Evolutionary conservation across 306 rosid species (phyloP), one percentile per base, ranked within the genome.

Genomic region (Cajanus cajan): DNA sequence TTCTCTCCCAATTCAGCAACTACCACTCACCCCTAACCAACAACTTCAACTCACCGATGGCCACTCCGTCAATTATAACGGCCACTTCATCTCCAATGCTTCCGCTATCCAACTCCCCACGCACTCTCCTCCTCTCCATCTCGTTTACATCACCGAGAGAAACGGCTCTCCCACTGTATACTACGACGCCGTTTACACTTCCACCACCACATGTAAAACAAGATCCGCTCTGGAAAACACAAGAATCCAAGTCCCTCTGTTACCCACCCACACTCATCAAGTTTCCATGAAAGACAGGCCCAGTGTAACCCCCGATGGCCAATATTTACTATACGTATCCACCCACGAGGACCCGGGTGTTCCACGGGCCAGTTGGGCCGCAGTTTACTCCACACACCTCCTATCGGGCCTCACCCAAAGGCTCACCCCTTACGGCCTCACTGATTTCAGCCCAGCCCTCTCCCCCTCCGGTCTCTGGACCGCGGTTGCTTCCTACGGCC

Each of bases 401-500:
- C 64, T 51, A 71, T 80, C 92, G 2, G 93, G 97, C 39, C 37
- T n/a, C 19, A 94, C 97, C 51, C 83, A 63, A 71, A 78, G 98
- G 54, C 67, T 94, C 28, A 94, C 98, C 2, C 98, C 97, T 0
- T 39, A 80, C 31, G 90, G 92, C 0, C 45, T 90, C 2, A 93
- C 97, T 1, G 98, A 94, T 78, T 94, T 88, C 54, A 92, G 97
- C 78, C 98, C 97, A 1, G 83, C 97, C 3, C 75, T 94, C 14
- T 90, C 98, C 0, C 95, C 98, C 0, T 92, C 93, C 0, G 97
- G 97, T 4, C 22, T 14, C 6, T 89, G 82, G 86, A 94, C 94
- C 0, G 97, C 98, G 8, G 97, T 85, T 0, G 98, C 94, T 22
- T 94, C 98, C 13, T 94, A 92, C 73, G 96, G 98, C 7, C 28